Evolutionary conservation across 176 grass and related monocot genomes (phyloP), one percentile per base, ranked within the genome.

Genomic region (Avena eriantha): DNA sequence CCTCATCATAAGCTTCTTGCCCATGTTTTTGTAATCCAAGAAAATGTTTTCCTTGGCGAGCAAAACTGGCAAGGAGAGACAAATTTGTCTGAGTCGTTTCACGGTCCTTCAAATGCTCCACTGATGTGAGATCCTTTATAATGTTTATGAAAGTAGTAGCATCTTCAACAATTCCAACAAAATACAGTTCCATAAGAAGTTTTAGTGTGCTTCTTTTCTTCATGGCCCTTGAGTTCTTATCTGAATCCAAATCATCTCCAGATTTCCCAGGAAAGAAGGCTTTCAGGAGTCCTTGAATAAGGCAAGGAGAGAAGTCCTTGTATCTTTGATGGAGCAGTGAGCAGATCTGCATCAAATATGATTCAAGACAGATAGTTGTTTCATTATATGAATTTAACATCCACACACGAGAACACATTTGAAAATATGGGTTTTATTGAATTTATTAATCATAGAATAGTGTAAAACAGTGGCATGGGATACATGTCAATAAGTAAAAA

Each of bases 271-370:
- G 85, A 91, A 93, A 92, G 79, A 98, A 93, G 31, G 93, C 83
- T 87, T 95, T 98, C 49, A 92, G 80, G 49, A 98, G 81, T 45
- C 95, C 95, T 88, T 98, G 95, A 80, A 90, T 84, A 71, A 98
- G 89, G 87, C 89, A 95, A 86, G 91, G 88, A 65, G 95, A 95
- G 86, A 98, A 98, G 77, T 98, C 95, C 72, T 85, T 98, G 83
- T 95, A 98, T 90, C 95, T 90, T 89, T 98, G 93, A 90, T 98
- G 95, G 82, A 98, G 91, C 60, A 95, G 84, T 14, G 95, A 93
- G 87, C 93, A 98, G 60, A 96, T 88, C 91, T 93, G 78, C 87
- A 87, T 57, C 15, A 83, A 17, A 89, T 83, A 31, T 31, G 65
- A 54, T 64, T 53, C 13, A 57, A 36, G 17, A 58, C 4, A 77